Evolutionary conservation across 768 basidiomycete species (phyloP).

Genomic region (Tylopilus rubrobrunneus): DNA sequence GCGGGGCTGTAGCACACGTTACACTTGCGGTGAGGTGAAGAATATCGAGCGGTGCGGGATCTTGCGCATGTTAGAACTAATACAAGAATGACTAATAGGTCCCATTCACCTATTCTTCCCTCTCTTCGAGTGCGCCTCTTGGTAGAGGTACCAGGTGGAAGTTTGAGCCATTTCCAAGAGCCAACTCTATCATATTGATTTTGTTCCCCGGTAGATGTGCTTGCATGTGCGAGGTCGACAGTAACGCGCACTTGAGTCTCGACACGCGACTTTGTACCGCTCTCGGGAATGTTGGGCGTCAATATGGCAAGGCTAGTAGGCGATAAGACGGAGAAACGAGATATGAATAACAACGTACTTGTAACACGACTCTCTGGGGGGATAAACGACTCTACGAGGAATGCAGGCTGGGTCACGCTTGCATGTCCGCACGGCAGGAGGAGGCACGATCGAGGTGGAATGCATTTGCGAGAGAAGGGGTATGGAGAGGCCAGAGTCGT

Average conservation of each 20-base stretch:
- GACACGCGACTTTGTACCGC: conserved; percentile 88
- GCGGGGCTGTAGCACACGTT: conserved; percentile 77
- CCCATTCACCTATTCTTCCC: conserved; percentile 65
- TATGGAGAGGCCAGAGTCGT: conserved; percentile 31
- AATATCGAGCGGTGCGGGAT: conserved; percentile 64
- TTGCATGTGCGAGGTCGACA: conserved; percentile 71
- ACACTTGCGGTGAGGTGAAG: conserved; percentile 71
- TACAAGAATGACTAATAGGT: neutral
- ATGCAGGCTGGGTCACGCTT: conserved; percentile 48
- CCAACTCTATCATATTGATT: conserved; percentile 75
- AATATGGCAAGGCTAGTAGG: conserved; percentile 67
- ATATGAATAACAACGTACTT: conserved; percentile 47
- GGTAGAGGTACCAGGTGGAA: conserved; percentile 79
- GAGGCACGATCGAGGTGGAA: conserved; percentile 62
- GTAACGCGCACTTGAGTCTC: conserved; percentile 90
- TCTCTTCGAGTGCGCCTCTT: conserved; percentile 83
- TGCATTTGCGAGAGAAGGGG: conserved; percentile 38
- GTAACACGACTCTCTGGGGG: conserved; percentile 70
- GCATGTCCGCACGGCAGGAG: conserved; percentile 56
- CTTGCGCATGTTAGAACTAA: conserved; percentile 37
- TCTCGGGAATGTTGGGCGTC: conserved; percentile 77
- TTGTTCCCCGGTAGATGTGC: conserved; percentile 53
- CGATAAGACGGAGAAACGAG: conserved; percentile 13
- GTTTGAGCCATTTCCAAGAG: conserved; percentile 84
- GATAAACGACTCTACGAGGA: conserved; percentile 61